Evolutionary conservation across 805 yeast genomes (phyloP).

Genomic region (Metschnikowia dekortorum): DNA sequence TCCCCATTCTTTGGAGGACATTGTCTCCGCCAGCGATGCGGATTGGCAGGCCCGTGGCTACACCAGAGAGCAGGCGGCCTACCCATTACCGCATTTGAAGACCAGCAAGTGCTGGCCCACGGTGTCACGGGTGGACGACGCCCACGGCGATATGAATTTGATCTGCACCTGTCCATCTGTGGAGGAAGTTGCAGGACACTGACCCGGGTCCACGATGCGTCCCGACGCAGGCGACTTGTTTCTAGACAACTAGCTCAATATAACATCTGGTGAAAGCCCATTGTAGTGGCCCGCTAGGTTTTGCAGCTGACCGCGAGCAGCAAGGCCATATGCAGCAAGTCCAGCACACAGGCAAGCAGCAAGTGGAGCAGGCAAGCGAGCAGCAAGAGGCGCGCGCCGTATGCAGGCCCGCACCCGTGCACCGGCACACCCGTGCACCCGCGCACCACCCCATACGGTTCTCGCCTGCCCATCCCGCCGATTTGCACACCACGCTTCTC

Average conservation of each 20-base stretch:
- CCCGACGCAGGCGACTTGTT: too few relatives aligned
- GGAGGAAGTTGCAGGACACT: conserved; percentile 47
- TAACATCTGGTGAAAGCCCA: too few relatives aligned
- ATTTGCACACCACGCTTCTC: background rate
- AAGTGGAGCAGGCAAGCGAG: too few relatives aligned
- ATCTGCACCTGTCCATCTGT: conserved; percentile 91
- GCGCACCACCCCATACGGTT: background rate
- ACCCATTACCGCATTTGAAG: conserved; percentile 73
- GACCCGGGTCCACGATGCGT: background rate
- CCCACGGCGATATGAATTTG: conserved; percentile 88
- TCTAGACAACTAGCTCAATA: too few relatives aligned
- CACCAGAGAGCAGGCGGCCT: conserved; percentile 90
- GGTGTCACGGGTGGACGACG: conserved; percentile 88
- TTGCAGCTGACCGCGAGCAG: too few relatives aligned
- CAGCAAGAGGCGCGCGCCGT: too few relatives aligned
- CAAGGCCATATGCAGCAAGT: too few relatives aligned
- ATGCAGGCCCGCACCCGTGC: too few relatives aligned
- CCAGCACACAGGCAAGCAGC: too few relatives aligned
- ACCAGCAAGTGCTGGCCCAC: conserved; percentile 90
- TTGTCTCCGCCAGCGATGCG: conserved; percentile 50
- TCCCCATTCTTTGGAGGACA: conserved; percentile 84
- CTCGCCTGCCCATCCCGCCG: background rate
- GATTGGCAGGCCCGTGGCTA: conserved; percentile 88
- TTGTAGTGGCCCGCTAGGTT: too few relatives aligned
- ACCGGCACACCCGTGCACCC: background rate